A percentile compares a stretch with the other conserved stretches of the same genome.
phyloP scores from a whole-genome alignment of 495 filamentous ascomycete genomes.

The Thermochaetoides thermophila region DNA sequence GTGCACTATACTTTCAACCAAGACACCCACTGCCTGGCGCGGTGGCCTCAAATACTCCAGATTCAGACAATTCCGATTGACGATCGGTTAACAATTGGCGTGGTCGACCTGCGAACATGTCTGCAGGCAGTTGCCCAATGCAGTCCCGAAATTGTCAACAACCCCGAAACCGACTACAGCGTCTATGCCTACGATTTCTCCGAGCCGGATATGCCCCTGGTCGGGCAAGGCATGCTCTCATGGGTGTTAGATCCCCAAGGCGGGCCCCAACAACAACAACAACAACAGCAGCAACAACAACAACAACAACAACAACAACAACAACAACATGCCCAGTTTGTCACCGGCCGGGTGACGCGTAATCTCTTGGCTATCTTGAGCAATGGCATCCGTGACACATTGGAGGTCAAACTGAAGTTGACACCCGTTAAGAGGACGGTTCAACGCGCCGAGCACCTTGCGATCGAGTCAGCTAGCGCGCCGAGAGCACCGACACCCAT shows the following conservation, averaged over 20 bases:
- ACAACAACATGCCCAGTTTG: no score
- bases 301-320: no score
- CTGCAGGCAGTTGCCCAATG: constrained; percentile 62
- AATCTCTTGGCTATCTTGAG: constrained; percentile 72
- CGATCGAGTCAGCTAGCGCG: constrained; percentile 11
- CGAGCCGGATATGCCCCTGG: constrained; percentile 80
- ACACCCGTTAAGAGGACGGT: constrained; percentile 59
- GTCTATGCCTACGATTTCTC: constrained; percentile 96
- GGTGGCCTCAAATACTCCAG: constrained; percentile 67
- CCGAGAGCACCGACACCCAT: constrained; percentile 18
- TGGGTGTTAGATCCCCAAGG: constrained; percentile 48
- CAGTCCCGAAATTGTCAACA: constrained; percentile 78
- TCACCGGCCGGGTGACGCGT: constrained; percentile 81
- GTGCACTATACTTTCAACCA: constrained; percentile 94
- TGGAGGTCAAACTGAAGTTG: constrained; percentile 87
- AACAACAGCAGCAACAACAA: constrained; percentile 45
- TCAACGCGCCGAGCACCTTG: constrained; percentile 31
- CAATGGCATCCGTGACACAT: constrained; percentile 69
- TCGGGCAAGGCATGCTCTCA: constrained; percentile 93
- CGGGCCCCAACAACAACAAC: constrained; percentile 38
- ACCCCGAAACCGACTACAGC: constrained; percentile 79
- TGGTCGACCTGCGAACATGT: constrained; percentile 81
- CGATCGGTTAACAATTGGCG: constrained; percentile 55
- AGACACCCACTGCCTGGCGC: constrained; percentile 76
- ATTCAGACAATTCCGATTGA: constrained; percentile 71